A percentile compares a stretch with the other conserved stretches of the same genome.
Conservation (phyloP, 768 basidiomycete species). For the Neoboletus magnificus region DNA sequence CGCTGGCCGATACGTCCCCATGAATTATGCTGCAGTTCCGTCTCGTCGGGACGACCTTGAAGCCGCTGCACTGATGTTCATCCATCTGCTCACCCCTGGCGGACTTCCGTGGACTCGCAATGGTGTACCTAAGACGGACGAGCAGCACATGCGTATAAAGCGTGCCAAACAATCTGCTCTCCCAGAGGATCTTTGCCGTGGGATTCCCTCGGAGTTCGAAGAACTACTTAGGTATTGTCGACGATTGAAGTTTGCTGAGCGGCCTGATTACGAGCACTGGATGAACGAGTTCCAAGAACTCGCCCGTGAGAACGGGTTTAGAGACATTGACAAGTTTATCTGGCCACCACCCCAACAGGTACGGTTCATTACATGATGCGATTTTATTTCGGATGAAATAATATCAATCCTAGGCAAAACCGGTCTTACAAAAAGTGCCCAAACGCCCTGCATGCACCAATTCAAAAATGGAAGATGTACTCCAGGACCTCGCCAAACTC, state of each 20-base stretch:
- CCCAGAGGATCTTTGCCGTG: constrained; percentile 65
- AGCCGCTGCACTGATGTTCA: constrained; percentile 73
- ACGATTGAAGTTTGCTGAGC: constrained; percentile 62
- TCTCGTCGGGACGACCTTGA: constrained; percentile 79
- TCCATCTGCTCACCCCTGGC: constrained; percentile 73
- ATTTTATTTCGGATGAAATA: constrained; percentile 1
- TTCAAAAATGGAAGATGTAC: constrained; percentile 51
- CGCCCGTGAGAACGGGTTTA: constrained; percentile 58
- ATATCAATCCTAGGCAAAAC: constrained; percentile 26
- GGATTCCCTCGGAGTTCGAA: constrained; percentile 69
- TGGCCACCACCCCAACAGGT: constrained; percentile 61
- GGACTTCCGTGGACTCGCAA: constrained; percentile 78
- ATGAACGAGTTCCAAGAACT: constrained; percentile 60
- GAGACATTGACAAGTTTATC: constrained; percentile 56
- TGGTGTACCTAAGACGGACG: constrained; percentile 71
- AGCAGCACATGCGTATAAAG: constrained; percentile 60
- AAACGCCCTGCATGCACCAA: constrained; percentile 28
- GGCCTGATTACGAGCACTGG: constrained; percentile 68
- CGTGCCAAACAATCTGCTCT: constrained; percentile 58
- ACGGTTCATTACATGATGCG: neutral
- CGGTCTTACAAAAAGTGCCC: constrained; percentile 17
- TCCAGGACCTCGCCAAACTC: constrained; percentile 58
- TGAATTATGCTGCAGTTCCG: constrained; percentile 49
- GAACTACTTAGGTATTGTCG: constrained; percentile 74
- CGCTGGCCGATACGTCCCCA: constrained; percentile 15